Evolutionary conservation across 345 rosid species (phyloP).

Genomic region (Gossypium longicalyx): DNA sequence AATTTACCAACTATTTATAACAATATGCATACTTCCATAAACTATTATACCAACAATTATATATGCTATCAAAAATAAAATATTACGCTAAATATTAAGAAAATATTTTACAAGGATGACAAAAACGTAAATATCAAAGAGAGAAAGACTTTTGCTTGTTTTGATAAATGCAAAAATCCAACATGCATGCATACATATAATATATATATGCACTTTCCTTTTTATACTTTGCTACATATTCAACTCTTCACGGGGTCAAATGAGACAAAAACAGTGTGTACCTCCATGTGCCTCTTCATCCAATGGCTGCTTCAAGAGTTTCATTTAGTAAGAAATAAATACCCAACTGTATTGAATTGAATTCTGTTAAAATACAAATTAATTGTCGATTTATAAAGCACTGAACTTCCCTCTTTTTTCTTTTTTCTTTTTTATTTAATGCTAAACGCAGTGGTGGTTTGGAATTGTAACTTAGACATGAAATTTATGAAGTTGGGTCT

Average conservation of each 20-base stretch:
- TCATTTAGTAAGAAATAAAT: too few species aligned
- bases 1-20: too few species aligned
- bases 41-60: too few species aligned
- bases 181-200: background rate
- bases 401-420: too few species aligned
- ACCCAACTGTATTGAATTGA: background rate
- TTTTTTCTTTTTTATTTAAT: background rate
- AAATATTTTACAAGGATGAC: too few species aligned
- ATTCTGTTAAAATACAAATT: background rate
- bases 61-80: too few species aligned
- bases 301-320: background rate
- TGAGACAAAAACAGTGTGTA: background rate
- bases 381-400: too few species aligned
- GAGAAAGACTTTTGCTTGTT: background rate
- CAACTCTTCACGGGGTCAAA: background rate
- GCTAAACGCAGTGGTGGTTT: background rate
- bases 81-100: too few species aligned
- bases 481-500: background rate
- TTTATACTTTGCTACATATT: background rate
- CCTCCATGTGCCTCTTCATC: conserved; percentile 9
- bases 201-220: background rate
- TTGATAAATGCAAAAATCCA: background rate
- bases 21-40: too few species aligned
- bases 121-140: background rate
- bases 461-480: background rate